Evolutionary conservation across 176 grass and related monocot genomes (phyloP).

Genomic region (Oryza coarctata): DNA sequence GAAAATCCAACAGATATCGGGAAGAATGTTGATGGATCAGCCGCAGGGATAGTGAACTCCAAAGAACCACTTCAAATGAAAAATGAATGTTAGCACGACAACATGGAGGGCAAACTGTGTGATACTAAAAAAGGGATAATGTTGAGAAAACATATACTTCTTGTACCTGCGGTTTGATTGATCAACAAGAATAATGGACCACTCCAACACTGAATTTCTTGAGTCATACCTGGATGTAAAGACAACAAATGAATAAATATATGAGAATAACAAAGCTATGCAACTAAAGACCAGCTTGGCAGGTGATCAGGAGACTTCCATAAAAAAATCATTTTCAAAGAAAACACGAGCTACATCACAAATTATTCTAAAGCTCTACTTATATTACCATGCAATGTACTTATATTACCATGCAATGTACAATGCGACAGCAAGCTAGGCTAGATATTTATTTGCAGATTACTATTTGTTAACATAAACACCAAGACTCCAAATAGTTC

Average conservation of each 20-base stretch:
- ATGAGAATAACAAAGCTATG: constrained; percentile 12
- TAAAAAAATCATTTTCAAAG: neutral
- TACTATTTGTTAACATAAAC: neutral
- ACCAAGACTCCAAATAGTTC: neutral
- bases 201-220: constrained; percentile 73
- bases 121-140: neutral
- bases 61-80: constrained; percentile 72
- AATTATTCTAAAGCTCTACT: neutral
- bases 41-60: constrained; percentile 80
- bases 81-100: constrained; percentile 10
- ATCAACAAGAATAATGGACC: constrained; percentile 88
- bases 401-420: constrained; percentile 1
- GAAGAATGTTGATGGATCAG: constrained; percentile 71
- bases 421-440: neutral
- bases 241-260: constrained; percentile 11
- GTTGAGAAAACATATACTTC: neutral
- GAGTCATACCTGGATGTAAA: constrained; percentile 66
- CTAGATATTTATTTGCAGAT: neutral
- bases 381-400: neutral
- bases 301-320: neutral
- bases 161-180: constrained; percentile 77
- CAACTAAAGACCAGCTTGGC: neutral
- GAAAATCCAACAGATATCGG: constrained; percentile 76
- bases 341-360: neutral
- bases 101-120: neutral